These are phyloP conservation scores for Pseudofabraea citricarpa DNA, from an alignment of 2,329 filamentous ascomycete genomes.

Conservation along the genomic window DNA sequence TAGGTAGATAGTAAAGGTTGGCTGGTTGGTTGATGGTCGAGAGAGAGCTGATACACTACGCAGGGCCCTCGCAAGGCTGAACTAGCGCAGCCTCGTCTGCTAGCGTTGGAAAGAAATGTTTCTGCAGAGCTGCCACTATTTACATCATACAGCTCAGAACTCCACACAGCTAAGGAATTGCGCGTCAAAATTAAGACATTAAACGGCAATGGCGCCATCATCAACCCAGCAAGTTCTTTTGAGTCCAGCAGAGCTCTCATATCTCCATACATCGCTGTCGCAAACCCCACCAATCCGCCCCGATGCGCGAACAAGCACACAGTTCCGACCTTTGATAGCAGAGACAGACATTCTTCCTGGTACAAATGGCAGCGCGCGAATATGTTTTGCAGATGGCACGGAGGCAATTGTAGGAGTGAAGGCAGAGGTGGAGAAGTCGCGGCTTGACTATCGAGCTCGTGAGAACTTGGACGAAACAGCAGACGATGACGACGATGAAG, in stretches of 20 bases:
- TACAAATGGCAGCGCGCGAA: constrained; percentile 86
- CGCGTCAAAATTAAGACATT: too few relatives aligned
- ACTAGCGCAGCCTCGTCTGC: neutral
- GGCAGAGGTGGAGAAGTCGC: constrained; percentile 81
- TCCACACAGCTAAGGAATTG: too few relatives aligned
- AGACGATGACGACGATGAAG: constrained; percentile 27
- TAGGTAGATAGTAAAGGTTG: too few relatives aligned
- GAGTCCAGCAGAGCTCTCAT: constrained; percentile 93
- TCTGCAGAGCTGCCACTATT: neutral
- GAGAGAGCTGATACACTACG: too few relatives aligned
- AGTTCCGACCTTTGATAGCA: constrained; percentile 87
- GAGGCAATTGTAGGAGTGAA: constrained; percentile 96
- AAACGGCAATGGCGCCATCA: constrained; percentile 47
- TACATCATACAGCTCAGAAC: too few relatives aligned
- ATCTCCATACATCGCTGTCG: constrained; percentile 82
- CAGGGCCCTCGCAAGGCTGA: neutral
- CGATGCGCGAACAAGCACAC: constrained; percentile 74
- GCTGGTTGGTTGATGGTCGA: too few relatives aligned
- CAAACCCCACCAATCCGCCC: constrained; percentile 81
- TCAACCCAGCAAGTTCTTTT: constrained; percentile 64
- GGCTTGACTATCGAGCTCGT: constrained; percentile 18
- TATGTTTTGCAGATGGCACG: constrained; percentile 92
- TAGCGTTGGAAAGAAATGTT: neutral
- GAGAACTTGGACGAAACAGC: constrained; percentile 20
- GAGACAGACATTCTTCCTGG: constrained; percentile 87